Evolutionary conservation across 306 rosid species (phyloP), one percentile per base, ranked within the genome.

Genomic region (Pueraria montana): DNA sequence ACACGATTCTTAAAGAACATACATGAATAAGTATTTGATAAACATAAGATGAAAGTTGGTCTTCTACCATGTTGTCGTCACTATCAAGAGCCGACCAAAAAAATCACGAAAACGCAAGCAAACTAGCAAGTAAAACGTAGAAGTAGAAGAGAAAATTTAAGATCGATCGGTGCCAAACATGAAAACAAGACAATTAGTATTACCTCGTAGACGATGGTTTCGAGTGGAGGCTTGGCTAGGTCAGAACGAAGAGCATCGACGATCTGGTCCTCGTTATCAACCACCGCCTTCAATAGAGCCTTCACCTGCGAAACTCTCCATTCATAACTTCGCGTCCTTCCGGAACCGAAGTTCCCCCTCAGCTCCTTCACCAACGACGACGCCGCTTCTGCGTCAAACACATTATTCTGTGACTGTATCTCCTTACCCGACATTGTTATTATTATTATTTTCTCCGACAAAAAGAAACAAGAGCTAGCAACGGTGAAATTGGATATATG

Each of bases 191-290:
- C 32, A 27, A n/a, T n/a, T 3, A 27, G 32, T 27, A 27, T 3
- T 27, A 91, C 98, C 98, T 92, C 98, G 23, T 88, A 88, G 65
- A 73, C 64, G 30, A 84, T 46, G 46, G 98, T 61, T 83, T 92
- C 98, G n/a, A 90, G 61, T 0, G 87, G 90, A 1, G 97, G 97
- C 73, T 79, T 92, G 14, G 42, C 81, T 40, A 88, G 78, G 32
- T 88, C 90, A 17, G 81, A 82, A 53, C 42, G 62, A 1, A 88
- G 83, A 78, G 88, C 90, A 3, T 88, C 85, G 13, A 79, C 5
- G 6, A 88, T 79, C 67, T 63, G 56, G 0, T 85, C 65, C 61
- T 88, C 87, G 24, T 81, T 23, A 17, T 88, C 81, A 55, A 2
- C 45, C 13, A 69, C 0, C 79, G 86, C 18, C 50, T 82, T 85